These are phyloP conservation scores for Thyridium curvatum DNA, from an alignment of 2,329 filamentous ascomycete genomes.

Conservation along the genomic window DNA sequence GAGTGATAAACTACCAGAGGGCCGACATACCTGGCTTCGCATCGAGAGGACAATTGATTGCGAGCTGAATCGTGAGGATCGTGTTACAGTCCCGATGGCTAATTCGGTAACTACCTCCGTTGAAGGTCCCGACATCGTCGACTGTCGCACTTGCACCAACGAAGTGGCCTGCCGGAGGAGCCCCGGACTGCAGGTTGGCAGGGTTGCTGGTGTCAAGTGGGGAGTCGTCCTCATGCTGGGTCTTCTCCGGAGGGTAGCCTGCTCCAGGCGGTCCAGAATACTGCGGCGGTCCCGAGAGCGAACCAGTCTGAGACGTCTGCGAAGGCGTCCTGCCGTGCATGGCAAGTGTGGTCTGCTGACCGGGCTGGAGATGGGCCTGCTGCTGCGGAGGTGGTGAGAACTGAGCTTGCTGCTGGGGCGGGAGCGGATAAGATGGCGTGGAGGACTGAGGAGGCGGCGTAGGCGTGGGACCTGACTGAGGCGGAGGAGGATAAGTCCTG, in stretches of 20 bases:
- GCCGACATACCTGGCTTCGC: slow-evolving; percentile 62
- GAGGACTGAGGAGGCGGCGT: slow-evolving; percentile 20
- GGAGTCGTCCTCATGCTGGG: slow-evolving; percentile 13
- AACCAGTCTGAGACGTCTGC: slow-evolving; percentile 16
- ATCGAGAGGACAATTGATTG: slow-evolving; percentile 76
- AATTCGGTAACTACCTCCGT: slow-evolving; percentile 89
- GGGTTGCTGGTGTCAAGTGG: slow-evolving; percentile 20
- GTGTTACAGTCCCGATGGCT: slow-evolving; percentile 89
- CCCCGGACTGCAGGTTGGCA: slow-evolving; percentile 27
- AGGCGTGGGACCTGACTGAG: slow-evolving; percentile 19
- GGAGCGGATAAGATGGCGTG: slow-evolving; percentile 22
- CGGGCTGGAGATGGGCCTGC: slow-evolving; percentile 14
- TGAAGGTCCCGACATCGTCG: slow-evolving; percentile 94
- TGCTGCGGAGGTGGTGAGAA: slow-evolving; percentile 13
- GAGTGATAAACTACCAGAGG: background rate
- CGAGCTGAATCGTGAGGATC: slow-evolving; percentile 81
- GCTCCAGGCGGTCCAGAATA: slow-evolving; percentile 16
- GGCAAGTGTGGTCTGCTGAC: slow-evolving; percentile 23
- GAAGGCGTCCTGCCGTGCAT: slow-evolving; percentile 26
- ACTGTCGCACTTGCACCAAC: slow-evolving; percentile 54
- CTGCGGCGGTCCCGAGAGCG: slow-evolving; percentile 20
- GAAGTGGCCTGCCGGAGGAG: slow-evolving; percentile 49
- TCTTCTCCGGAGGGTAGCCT: slow-evolving; percentile 25
- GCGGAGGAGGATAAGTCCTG: slow-evolving; percentile 28
- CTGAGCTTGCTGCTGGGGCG: slow-evolving; percentile 23